These are phyloP conservation scores for maize (Zea mays) DNA, from an alignment of 176 grass and related monocot species.

Conservation along the genomic window DNA sequence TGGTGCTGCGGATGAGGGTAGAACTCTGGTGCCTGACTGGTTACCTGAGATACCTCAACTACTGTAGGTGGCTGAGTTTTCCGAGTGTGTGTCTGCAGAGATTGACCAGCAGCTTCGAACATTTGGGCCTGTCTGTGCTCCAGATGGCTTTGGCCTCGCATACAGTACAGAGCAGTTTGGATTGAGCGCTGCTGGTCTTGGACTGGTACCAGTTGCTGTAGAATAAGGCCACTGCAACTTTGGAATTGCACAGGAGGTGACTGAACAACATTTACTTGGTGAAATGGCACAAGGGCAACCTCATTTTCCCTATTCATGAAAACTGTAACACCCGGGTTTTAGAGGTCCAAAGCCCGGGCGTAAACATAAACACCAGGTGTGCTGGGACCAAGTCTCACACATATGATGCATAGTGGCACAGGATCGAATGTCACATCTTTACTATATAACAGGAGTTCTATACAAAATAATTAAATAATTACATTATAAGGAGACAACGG, in stretches of 20 bases:
- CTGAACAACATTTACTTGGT: slow-evolving; percentile 42
- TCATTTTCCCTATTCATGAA: slow-evolving; percentile 54
- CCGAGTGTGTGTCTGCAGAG: slow-evolving; percentile 46
- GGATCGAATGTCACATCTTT: no score
- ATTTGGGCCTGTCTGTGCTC: slow-evolving; percentile 42
- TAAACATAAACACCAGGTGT: no score
- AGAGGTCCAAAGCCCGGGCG: no score
- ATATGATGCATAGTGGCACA: no score
- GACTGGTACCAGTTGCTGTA: slow-evolving; percentile 52
- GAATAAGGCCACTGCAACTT: slow-evolving; percentile 52
- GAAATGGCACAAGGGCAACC: slow-evolving; percentile 67
- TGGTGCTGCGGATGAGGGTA: slow-evolving; percentile 62
- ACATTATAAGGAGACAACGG: no score
- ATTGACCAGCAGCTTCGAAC: slow-evolving; percentile 45
- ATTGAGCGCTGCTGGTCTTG: slow-evolving; percentile 39
- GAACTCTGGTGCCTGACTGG: slow-evolving; percentile 46
- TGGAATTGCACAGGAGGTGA: slow-evolving; percentile 52
- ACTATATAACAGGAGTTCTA: no score
- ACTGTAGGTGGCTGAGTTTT: slow-evolving; percentile 46
- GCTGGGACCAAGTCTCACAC: no score
- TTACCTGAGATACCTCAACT: slow-evolving; percentile 30
- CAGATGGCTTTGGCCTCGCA: slow-evolving; percentile 41
- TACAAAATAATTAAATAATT: no score
- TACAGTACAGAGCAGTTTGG: slow-evolving; percentile 47
- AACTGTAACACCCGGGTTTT: no score